Base-by-base conservation (phyloP, 2,329 filamentous ascomycete species). In the Cercospora citrullina region DNA sequence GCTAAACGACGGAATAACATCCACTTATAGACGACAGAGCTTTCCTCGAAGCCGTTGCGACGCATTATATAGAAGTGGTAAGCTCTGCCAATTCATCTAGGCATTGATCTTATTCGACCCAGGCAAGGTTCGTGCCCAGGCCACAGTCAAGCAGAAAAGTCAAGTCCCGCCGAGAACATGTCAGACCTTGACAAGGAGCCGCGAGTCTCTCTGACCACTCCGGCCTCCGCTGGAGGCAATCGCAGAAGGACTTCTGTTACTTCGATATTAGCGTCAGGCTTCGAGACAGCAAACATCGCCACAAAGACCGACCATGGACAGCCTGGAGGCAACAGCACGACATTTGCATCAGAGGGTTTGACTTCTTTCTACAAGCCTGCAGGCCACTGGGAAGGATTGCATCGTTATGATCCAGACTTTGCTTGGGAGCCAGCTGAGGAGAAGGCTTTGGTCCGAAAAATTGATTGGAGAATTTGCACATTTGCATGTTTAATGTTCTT, bases 51-150 rank as follows among this genome's bases (percentile, higher is more conserved):
- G 36, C 5, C 16, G 36, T 36, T 53, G 16, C 12, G 57, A 42
- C 16, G n/a, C 18, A 45, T 16, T 30, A 60, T 62, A 62, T 45
- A 62, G 18, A 45, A 36, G 60, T 10, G 23, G 60, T 45, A 62
- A 62, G 60, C 60, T 62, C 60, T 62, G 60, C 60, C 39, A 62
- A 18, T 51, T 14, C 39, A 21, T 33, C 57, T 60, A n/a, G 57
- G 57, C 57, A 23, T 60, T 18, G 53, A 60, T 18, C 31, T 10
- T 60, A 6, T 21, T 3, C 57, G 31, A 67, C 60, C 81, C 14
- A 39, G 36, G 14, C 14, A 39, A 39, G 14, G 1, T 39, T 39
- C 6, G 36, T 39, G 36, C 36, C 36, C 36, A 39, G 36, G 4
- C 12, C 36, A 39, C 36, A 7, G 36, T n/a, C 36, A 39, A n/a